Conservation (phyloP, 2,329 filamentous ascomycete species). For the Diaporthe capsici region DNA sequence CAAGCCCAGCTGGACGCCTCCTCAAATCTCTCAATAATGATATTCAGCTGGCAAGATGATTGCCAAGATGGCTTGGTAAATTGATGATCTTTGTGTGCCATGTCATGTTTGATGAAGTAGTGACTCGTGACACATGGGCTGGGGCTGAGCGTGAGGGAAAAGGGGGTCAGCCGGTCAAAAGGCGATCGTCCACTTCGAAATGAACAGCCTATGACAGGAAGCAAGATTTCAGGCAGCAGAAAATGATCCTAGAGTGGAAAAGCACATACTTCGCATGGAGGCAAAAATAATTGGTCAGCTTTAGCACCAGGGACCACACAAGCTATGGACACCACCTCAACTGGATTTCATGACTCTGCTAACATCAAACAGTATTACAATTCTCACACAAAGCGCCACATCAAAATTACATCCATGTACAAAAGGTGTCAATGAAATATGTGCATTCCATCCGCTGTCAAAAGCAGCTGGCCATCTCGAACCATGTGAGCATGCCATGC, state of each 20-base stretch:
- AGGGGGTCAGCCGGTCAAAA: no score
- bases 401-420: background rate
- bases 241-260: fast-evolving
- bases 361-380: no score
- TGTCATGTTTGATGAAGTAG: background rate
- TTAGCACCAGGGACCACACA: no score
- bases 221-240: no score
- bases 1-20: background rate
- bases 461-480: background rate
- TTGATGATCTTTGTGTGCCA: background rate
- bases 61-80: background rate
- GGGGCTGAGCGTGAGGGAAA: background rate
- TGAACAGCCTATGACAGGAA: background rate
- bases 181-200: no score
- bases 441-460: background rate
- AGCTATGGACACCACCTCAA: no score
- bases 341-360: no score
- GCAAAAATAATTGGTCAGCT: no score
- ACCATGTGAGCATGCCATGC: background rate
- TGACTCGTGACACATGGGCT: background rate
- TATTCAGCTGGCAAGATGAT: background rate
- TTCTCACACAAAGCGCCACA: no score
- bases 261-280: no score
- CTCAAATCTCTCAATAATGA: background rate
- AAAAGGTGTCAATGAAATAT: background rate